These are phyloP conservation scores for Thermochaetoides thermophila DNA, from an alignment of 495 filamentous ascomycete species.

Conservation along the genomic window DNA sequence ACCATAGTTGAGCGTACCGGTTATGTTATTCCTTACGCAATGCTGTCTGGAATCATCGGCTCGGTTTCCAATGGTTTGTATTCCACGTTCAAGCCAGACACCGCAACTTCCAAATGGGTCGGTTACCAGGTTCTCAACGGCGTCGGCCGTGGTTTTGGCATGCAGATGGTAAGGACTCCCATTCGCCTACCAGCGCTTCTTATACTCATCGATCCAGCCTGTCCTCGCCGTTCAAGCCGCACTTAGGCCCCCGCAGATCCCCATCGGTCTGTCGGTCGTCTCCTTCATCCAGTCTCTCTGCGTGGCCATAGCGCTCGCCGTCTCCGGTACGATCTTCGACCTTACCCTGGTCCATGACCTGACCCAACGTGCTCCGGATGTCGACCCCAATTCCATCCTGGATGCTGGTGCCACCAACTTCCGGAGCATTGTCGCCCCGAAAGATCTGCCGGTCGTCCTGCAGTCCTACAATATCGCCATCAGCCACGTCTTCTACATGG, in stretches of 20 bases:
- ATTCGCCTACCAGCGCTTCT: not conserved
- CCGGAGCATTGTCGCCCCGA: conserved; percentile 7
- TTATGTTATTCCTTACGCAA: conserved; percentile 48
- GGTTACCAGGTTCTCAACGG: conserved; percentile 55
- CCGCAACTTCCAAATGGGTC: conserved; percentile 33
- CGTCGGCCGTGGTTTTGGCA: conserved; percentile 45
- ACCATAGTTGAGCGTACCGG: conserved; percentile 23
- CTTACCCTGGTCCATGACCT: conserved; percentile 35
- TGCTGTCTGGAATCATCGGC: conserved; percentile 33
- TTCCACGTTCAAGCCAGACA: conserved; percentile 37
- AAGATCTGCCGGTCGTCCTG: conserved; percentile 18
- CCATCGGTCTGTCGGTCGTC: conserved; percentile 44
- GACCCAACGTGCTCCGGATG: conserved; percentile 11
- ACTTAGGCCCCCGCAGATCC: conserved; percentile 35
- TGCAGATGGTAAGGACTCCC: conserved; percentile 28
- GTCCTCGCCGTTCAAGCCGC: conserved; percentile 36
- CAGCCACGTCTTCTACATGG: conserved; percentile 10
- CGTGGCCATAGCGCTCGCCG: conserved; percentile 42
- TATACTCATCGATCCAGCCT: conserved; percentile 17
- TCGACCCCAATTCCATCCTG: conserved; percentile 9
- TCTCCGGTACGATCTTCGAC: conserved; percentile 45
- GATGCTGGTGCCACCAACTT: conserved; percentile 36
- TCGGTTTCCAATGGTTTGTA: conserved; percentile 44
- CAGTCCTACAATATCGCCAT: conserved; percentile 27
- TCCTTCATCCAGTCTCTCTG: conserved; percentile 48